Evolutionary conservation across 148 eudicot species (phyloP), one percentile per base, ranked within the genome.

Genomic region (Selenicereus undatus): DNA sequence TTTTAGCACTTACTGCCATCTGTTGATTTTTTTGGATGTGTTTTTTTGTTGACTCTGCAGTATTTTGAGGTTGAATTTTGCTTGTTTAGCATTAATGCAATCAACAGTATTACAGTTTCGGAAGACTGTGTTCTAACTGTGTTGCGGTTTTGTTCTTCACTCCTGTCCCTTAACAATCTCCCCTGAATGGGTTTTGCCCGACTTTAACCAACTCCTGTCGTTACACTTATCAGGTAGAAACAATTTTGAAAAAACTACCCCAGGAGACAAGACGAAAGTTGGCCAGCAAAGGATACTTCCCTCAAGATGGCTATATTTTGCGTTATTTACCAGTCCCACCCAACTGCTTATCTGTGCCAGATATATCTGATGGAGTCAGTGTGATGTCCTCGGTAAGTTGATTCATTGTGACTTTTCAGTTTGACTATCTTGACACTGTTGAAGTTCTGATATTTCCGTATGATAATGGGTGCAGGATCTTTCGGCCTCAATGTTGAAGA

Each of bases 311-410:
- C 16, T 93, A 93, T 62, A 88, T 96, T 24, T 17, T 96, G 69
- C 89, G 87, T 43, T 81, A 89, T 87, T 69, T 96, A 64, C 98
- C 99, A 1, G 99, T 96, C 75, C 99, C 99, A 50, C 99, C 99
- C 42, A 96, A 96, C 71, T 93, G 98, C 76, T 86, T 96, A 82
- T 93, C 99, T 21, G 92, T 92, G 39, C 99, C 99, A 26, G 99
- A 96, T 64, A 75, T 96, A 75, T 96, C 99, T 0, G 99, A 96
- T 88, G 99, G 99, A 83, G 91, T 89, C 65, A 91, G 88, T 20
- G 91, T 93, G 43, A 92, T 91, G 93, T 93, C 99, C 73, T 90
- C 94, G 86, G 99, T 96, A 72, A 90, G 95, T 79, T 56, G 43
- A 35, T 11, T 78, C 42, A 4, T 32, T 51, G 11, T 58, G 35